Evolutionary conservation across 148 eudicot genomes (phyloP).

Genomic region (Dianthus caryophyllus): DNA sequence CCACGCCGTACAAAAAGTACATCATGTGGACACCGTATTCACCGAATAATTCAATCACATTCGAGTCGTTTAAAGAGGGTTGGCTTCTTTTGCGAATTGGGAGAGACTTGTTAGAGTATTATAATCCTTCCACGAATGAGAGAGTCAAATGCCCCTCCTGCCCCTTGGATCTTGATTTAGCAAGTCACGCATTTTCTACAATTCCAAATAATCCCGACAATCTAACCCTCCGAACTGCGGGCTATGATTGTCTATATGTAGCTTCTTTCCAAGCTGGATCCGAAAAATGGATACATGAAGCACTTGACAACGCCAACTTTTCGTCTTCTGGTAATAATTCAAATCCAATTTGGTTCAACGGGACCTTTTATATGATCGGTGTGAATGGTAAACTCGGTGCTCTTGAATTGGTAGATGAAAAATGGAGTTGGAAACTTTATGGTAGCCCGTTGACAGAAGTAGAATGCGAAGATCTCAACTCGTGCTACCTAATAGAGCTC

Average conservation of each 20-base stretch:
- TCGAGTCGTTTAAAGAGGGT: constrained; percentile 5
- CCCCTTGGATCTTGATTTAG: background rate
- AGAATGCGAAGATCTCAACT: background rate
- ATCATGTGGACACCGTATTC: background rate
- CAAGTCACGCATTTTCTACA: constrained; percentile 11
- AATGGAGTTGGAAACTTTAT: background rate
- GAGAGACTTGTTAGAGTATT: background rate
- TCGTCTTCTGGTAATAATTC: no score
- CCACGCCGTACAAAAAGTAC: no score
- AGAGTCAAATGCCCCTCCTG: background rate
- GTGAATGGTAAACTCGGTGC: background rate
- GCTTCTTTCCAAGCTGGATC: background rate
- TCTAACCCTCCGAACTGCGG: background rate
- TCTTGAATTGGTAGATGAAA: background rate
- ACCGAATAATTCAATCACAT: background rate
- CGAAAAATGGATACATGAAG: background rate
- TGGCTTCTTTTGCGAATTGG: constrained; percentile 2
- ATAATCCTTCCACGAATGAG: background rate
- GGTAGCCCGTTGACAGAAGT: background rate
- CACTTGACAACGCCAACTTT: no score
- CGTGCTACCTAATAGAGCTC: background rate
- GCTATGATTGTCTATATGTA: no score
- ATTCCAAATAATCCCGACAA: constrained; percentile 8
- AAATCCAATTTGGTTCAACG: background rate
- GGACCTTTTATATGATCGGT: constrained; percentile 8